Conservation (phyloP, 2,329 filamentous ascomycete genomes). For the Fusarium albosuccineum region DNA sequence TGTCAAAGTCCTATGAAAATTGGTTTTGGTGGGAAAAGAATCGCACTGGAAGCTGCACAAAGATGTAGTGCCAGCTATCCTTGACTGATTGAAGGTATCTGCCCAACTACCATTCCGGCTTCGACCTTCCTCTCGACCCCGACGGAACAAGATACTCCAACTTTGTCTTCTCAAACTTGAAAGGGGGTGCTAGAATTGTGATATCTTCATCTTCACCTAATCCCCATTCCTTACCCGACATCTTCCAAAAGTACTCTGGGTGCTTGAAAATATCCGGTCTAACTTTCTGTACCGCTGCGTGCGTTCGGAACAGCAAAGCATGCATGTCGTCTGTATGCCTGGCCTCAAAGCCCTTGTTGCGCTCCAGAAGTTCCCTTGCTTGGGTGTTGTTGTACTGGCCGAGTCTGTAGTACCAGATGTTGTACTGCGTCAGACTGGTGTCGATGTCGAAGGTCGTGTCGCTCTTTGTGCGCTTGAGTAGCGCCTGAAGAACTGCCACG, state of each 20-base stretch:
- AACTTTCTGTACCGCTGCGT: background rate
- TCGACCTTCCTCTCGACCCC: background rate
- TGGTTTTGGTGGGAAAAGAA: too few species aligned
- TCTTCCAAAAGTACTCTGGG: slow-evolving; percentile 3
- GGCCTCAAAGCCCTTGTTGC: background rate
- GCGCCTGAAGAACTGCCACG: background rate
- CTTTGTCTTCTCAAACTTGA: background rate
- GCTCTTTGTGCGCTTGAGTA: background rate
- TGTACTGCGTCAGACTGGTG: background rate
- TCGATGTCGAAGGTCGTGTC: background rate
- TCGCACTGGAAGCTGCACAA: background rate
- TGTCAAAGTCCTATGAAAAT: too few species aligned
- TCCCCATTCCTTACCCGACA: background rate
- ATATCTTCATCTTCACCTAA: background rate
- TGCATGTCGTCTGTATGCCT: background rate
- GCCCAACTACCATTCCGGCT: background rate
- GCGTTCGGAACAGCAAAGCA: background rate
- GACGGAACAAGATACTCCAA: background rate
- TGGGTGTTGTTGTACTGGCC: background rate
- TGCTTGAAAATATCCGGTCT: background rate
- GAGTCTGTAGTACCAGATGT: slow-evolving; percentile 5
- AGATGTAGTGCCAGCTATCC: background rate
- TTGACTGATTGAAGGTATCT: background rate
- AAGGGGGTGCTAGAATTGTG: background rate
- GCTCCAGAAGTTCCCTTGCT: background rate